Evolutionary conservation across 139 green algal species (phyloP), one percentile per base, ranked within the genome.

Genomic region (Chlamydomonas incerta): DNA sequence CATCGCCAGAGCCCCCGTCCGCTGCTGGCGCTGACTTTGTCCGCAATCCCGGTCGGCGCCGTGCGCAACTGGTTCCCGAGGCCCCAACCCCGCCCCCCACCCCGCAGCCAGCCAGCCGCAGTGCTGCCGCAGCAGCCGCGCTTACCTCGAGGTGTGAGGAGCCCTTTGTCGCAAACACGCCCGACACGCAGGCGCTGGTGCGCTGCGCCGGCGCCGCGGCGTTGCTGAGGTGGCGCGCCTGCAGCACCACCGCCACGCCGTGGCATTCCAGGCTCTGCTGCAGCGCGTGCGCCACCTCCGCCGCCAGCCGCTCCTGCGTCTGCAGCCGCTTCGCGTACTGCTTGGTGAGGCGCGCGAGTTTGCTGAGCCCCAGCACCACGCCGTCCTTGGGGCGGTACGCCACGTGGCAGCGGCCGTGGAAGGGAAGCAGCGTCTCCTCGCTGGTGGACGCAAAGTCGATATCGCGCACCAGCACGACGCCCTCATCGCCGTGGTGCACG

Each of bases 391-490:
- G 97, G 26, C 98, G 86, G 85, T 99, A 99, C 0, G 92, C 97
- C 18, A 99, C 93, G 91, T 99, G 96, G 72, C 82, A 93, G 28
- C 92, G 91, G 21, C 98, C 96, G 77, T 97, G 93, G 87, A 99
- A 99, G 5, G 98, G 98, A 65, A 99, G 93, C 35, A 99, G 90
- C 26, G 85, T 94, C 34, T 86, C 74, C 80, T 94, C 85, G 24
- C 26, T 75, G 23, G 95, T 94, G n/a, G 93, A 95, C 8, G 95
- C 94, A 79, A 99, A 97, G 28, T 98, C 94, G 50, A 99, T 97
- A 88, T 99, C 96, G 3, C 95, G 90, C 35, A 99, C 96, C 3
- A 98, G 31, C 4, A 99, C 96, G 18, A 98, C 82, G 33, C 93
- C 94, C 46, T 82, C 70, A 26, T 41, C 62, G 23, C 89, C 91